Evolutionary conservation across 352 stramenopile genomes (phyloP).

Genomic region (Phytophthora uliginosa): DNA sequence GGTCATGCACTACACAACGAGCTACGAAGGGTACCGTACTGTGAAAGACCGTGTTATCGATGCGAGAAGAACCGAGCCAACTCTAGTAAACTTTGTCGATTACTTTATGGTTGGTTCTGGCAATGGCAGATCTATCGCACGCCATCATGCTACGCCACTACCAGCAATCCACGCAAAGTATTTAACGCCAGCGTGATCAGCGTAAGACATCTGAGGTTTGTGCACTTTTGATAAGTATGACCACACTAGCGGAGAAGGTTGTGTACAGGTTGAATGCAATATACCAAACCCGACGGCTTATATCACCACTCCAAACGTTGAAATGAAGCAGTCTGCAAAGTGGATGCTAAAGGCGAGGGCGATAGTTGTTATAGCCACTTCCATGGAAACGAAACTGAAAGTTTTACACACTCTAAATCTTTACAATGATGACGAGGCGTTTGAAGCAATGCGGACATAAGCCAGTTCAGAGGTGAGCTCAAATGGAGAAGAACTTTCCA

Average conservation of each 20-base stretch:
- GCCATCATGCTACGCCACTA: conserved; percentile 8
- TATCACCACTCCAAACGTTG: conserved; percentile 5
- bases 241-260: background rate
- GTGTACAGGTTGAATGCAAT: background rate
- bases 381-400: background rate
- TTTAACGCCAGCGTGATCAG: conserved; percentile 12
- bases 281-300: background rate
- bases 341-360: conserved; percentile 15
- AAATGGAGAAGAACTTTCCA: background rate
- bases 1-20: conserved; percentile 13
- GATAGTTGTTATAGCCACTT: background rate
- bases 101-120: conserved; percentile 18
- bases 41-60: conserved; percentile 4
- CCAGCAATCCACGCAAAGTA: conserved; percentile 8
- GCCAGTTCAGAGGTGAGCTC: background rate
- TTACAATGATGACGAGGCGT: background rate
- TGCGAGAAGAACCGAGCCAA: background rate
- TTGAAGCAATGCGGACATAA: background rate
- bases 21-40: background rate
- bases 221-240: background rate
- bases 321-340: conserved; percentile 20
- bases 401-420: conserved; percentile 21
- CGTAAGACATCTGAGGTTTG: background rate
- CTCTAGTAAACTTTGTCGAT: background rate
- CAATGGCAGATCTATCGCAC: conserved; percentile 10